phyloP scores from a whole-genome alignment of 2,329 filamentous ascomycete genomes.

The Paecilomyces sp. region DNA sequence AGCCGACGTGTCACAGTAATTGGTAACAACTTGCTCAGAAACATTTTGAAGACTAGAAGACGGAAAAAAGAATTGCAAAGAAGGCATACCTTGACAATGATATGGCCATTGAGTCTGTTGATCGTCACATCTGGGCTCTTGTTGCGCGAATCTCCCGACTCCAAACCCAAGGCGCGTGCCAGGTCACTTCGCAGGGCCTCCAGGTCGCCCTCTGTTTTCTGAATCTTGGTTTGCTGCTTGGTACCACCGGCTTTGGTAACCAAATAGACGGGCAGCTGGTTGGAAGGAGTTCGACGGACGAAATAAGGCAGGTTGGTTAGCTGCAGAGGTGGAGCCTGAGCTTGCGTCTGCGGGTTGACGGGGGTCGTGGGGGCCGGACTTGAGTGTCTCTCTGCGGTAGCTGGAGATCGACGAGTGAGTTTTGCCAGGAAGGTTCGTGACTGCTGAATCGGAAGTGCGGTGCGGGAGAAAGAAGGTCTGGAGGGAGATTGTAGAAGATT shows the following conservation, averaged over 20 bases:
- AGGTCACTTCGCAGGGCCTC: slow-evolving; percentile 59
- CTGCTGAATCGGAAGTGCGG: slow-evolving; percentile 18
- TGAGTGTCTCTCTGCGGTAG: slow-evolving; percentile 9
- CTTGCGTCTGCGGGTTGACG: slow-evolving; percentile 1
- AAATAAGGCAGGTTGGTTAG: slow-evolving; percentile 56
- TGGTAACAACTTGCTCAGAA: neutral
- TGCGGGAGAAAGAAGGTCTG: slow-evolving; percentile 8
- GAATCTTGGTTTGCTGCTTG: slow-evolving; percentile 64
- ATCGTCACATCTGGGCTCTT: slow-evolving; percentile 38
- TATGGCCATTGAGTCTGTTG: slow-evolving; percentile 61
- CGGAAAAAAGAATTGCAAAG: neutral
- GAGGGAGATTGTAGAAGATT: slow-evolving; percentile 13
- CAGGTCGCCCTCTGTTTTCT: slow-evolving; percentile 71
- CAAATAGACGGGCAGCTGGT: slow-evolving; percentile 71
- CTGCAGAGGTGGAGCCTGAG: slow-evolving; percentile 14
- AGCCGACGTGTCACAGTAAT: slow-evolving; percentile 1
- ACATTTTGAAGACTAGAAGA: neutral
- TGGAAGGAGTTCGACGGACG: slow-evolving; percentile 62
- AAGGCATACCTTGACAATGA: slow-evolving; percentile 61
- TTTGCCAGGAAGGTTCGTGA: slow-evolving; percentile 30
- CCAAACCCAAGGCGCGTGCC: slow-evolving; percentile 49
- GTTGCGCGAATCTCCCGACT: slow-evolving; percentile 34
- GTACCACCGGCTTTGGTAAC: slow-evolving; percentile 69
- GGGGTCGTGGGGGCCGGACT: slow-evolving; percentile 22
- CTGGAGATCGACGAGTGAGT: slow-evolving; percentile 26